phyloP scores from a whole-genome alignment of 352 stramenopile species.

The Phytopythium oedochilum region DNA sequence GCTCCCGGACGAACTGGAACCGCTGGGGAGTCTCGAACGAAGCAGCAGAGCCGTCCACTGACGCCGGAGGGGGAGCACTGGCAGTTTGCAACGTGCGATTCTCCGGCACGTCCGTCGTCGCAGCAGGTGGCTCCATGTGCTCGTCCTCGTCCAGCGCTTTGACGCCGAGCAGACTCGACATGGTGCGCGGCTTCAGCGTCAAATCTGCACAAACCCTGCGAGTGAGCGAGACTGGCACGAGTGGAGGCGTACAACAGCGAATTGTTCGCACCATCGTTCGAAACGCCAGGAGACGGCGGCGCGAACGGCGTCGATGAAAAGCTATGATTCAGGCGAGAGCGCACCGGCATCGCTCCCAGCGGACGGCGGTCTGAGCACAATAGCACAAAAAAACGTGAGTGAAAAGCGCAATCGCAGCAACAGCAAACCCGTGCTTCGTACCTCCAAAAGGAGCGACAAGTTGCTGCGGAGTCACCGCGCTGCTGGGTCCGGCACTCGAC shows the following conservation, averaged over 20 bases:
- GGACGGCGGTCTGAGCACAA: slow-evolving; percentile 24
- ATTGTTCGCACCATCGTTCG: slow-evolving; percentile 29
- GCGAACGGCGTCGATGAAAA: slow-evolving; percentile 27
- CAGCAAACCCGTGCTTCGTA: slow-evolving; percentile 10
- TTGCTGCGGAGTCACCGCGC: slow-evolving; percentile 10
- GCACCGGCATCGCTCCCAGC: slow-evolving; percentile 35
- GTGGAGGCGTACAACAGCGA: background rate
- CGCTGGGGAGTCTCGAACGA: slow-evolving; percentile 59
- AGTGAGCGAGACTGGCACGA: background rate
- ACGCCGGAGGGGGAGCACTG: slow-evolving; percentile 26
- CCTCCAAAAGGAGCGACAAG: slow-evolving; percentile 33
- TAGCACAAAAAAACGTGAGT: background rate
- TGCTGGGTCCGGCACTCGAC: slow-evolving; percentile 17
- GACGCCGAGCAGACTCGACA: slow-evolving; percentile 12
- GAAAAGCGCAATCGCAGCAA: slow-evolving; percentile 1
- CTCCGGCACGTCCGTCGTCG: slow-evolving; percentile 8
- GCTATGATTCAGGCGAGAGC: slow-evolving; percentile 46
- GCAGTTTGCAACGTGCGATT: slow-evolving; percentile 23
- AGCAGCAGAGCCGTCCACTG: slow-evolving; percentile 20
- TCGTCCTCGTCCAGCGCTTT: slow-evolving; percentile 17
- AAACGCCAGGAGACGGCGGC: slow-evolving; percentile 19
- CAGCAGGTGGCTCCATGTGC: slow-evolving; percentile 11
- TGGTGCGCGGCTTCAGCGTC: slow-evolving; percentile 33
- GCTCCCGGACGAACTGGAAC: slow-evolving; percentile 75
- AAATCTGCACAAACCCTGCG: slow-evolving; percentile 20